These are phyloP conservation scores for Pythium dissimile DNA, from an alignment of 352 stramenopile genomes.

Conservation along the genomic window DNA sequence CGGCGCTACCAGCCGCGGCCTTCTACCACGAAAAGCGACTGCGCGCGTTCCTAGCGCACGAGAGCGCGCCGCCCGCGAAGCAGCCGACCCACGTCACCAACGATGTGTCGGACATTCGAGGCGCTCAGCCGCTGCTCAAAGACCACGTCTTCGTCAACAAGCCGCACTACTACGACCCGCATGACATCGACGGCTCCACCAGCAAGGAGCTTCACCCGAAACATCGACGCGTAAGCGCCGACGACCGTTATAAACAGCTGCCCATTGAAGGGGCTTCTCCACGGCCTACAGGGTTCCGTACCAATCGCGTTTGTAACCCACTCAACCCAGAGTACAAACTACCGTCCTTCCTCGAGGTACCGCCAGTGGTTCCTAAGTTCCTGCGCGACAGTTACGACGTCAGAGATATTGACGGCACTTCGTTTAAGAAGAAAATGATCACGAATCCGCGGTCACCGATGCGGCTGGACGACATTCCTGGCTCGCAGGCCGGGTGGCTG, in stretches of 20 bases:
- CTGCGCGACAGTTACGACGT: slow-evolving; percentile 75
- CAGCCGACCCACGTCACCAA: slow-evolving; percentile 49
- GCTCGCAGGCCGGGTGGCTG: slow-evolving; percentile 50
- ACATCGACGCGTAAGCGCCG: slow-evolving; percentile 36
- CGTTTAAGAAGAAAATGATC: slow-evolving; percentile 36
- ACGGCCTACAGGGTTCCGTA: slow-evolving; percentile 50
- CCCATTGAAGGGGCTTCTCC: slow-evolving; percentile 44
- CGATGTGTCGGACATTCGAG: slow-evolving; percentile 61
- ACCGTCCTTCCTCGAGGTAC: slow-evolving; percentile 39
- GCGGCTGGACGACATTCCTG: slow-evolving; percentile 54
- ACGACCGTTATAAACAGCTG: slow-evolving; percentile 68
- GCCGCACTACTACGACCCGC: slow-evolving; percentile 55
- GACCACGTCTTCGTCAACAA: slow-evolving; percentile 65
- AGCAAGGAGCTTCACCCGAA: slow-evolving; percentile 63
- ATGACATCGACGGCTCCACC: slow-evolving; percentile 53
- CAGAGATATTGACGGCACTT: slow-evolving; percentile 66
- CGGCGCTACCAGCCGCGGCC: background rate
- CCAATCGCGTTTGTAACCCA: slow-evolving; percentile 62
- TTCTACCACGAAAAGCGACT: slow-evolving; percentile 33
- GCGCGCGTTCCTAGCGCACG: slow-evolving; percentile 45
- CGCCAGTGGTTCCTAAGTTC: slow-evolving; percentile 55
- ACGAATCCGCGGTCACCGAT: slow-evolving; percentile 43
- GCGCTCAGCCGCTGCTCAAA: slow-evolving; percentile 48
- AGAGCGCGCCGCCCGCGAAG: slow-evolving; percentile 24
- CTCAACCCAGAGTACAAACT: slow-evolving; percentile 61